Evolutionary conservation across 2,329 filamentous ascomycete genomes (phyloP).

Genomic region (Ceratocystis destructans): DNA sequence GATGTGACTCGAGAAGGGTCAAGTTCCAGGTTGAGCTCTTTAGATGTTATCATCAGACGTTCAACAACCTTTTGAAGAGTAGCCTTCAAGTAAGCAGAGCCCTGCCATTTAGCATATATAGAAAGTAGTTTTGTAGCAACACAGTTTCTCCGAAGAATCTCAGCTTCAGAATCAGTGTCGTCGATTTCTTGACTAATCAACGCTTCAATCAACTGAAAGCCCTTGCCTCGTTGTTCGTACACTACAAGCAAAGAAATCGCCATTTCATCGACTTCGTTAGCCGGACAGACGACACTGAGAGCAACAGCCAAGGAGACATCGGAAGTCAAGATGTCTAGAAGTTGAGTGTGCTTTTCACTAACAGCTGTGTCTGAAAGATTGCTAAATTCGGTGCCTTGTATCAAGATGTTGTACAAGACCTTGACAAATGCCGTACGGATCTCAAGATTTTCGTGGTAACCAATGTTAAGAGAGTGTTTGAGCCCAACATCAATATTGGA

Average conservation of each 20-base stretch:
- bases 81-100: slow-evolving; percentile 45
- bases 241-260: slow-evolving; percentile 54
- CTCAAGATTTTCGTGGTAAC: slow-evolving; percentile 56
- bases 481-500: slow-evolving; percentile 59
- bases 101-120: slow-evolving; percentile 60
- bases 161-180: slow-evolving; percentile 55
- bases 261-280: slow-evolving; percentile 54
- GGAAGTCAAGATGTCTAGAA: slow-evolving; percentile 48
- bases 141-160: slow-evolving; percentile 52
- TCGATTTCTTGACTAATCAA: slow-evolving; percentile 56
- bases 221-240: slow-evolving; percentile 52
- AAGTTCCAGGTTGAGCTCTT: slow-evolving; percentile 54
- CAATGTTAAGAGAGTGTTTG: slow-evolving; percentile 56
- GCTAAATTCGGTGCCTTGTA: slow-evolving; percentile 59
- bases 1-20: slow-evolving; percentile 49
- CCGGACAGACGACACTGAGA: slow-evolving; percentile 52
- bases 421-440: slow-evolving; percentile 57
- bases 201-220: slow-evolving; percentile 49
- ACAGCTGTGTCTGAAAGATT: slow-evolving; percentile 53
- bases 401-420: slow-evolving; percentile 55
- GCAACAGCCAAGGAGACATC: slow-evolving; percentile 50
- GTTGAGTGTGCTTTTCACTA: slow-evolving; percentile 53
- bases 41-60: slow-evolving; percentile 50
- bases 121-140: slow-evolving; percentile 62
- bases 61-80: slow-evolving; percentile 55